Evolutionary conservation across 225 moss, liverwort and hornwort species (phyloP).

Genomic region (Antitrichia curtipendula): DNA sequence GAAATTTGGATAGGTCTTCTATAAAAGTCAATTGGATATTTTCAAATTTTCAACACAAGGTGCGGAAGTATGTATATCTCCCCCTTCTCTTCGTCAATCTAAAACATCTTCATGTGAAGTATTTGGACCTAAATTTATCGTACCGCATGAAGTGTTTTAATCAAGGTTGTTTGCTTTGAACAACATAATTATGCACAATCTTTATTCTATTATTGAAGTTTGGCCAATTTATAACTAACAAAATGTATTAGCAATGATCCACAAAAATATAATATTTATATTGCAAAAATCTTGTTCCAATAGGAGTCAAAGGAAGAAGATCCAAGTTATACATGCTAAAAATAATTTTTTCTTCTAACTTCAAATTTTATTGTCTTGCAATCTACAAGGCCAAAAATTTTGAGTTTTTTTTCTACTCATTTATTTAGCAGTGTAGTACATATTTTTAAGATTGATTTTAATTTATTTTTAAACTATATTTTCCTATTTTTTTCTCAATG

Average conservation of each 20-base stretch:
- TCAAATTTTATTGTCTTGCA: neutral
- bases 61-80: rapidly evolving
- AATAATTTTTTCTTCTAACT: neutral
- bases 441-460: too few relatives aligned
- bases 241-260: neutral
- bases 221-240: neutral
- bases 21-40: neutral
- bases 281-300: neutral
- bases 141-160: neutral
- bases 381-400: rapidly evolving
- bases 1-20: neutral
- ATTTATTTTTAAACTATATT: neutral
- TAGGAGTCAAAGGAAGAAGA: neutral
- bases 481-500: neutral
- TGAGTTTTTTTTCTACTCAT: too few relatives aligned
- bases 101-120: too few relatives aligned
- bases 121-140: neutral
- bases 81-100: neutral
- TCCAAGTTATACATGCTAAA: rapidly evolving
- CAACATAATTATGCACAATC: neutral
- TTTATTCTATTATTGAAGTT: neutral
- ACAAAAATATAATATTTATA: neutral
- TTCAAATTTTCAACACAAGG: neutral
- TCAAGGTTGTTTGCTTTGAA: neutral
- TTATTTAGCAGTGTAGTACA: too few relatives aligned